Conservation (phyloP, 2,329 filamentous ascomycete genomes). For the Grosmannia clavigera region DNA sequence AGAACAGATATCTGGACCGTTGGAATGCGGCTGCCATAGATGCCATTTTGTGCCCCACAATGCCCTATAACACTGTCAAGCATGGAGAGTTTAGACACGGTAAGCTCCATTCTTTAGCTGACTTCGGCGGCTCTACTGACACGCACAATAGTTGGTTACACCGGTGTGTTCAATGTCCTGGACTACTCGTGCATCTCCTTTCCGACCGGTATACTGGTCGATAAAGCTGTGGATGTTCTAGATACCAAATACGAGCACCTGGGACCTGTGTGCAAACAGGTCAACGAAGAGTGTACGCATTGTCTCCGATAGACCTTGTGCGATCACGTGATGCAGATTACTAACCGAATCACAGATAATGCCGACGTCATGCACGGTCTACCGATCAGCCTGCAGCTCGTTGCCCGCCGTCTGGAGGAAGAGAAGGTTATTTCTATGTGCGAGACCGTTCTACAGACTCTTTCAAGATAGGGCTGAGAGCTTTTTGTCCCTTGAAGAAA, state of each 20-base stretch:
- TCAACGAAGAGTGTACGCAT: conserved; percentile 31
- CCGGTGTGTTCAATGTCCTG: conserved; percentile 35
- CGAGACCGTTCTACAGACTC: conserved; percentile 12
- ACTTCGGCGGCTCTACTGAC: background rate
- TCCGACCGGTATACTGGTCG: conserved; percentile 27
- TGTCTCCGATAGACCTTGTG: background rate
- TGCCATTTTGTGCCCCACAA: conserved; percentile 47
- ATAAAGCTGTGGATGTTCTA: conserved; percentile 25
- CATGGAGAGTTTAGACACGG: conserved; percentile 31
- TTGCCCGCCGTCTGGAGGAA: conserved; percentile 28
- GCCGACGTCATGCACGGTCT: conserved; percentile 9
- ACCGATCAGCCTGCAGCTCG: conserved; percentile 20
- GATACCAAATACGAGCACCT: conserved; percentile 21
- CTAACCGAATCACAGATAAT: conserved; percentile 4
- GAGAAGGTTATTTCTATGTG: conserved; percentile 26
- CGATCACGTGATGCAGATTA: background rate
- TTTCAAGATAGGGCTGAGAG: background rate
- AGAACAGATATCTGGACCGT: conserved; percentile 32
- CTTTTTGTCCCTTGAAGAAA: background rate
- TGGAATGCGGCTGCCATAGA: conserved; percentile 41
- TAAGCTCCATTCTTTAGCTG: conserved; percentile 7
- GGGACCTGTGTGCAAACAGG: conserved; percentile 22
- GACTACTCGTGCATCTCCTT: conserved; percentile 37
- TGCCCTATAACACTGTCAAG: conserved; percentile 30
- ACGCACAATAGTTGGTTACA: conserved; percentile 29